phyloP scores from a whole-genome alignment of 768 basidiomycete genomes.

The Russula sp. region DNA sequence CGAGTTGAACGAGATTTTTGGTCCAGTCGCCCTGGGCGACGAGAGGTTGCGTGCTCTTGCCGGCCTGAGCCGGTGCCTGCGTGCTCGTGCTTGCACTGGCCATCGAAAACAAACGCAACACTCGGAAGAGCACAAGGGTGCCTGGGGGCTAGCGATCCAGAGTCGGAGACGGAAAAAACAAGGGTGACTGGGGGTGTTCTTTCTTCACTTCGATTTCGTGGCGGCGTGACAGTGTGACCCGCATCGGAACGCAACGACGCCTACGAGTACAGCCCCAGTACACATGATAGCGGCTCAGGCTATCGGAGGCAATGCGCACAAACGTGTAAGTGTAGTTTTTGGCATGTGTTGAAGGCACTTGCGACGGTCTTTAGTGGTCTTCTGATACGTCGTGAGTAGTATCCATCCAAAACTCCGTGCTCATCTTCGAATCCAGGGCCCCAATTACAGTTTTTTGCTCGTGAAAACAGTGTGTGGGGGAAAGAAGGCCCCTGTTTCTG shows the following conservation, averaged over 20 bases:
- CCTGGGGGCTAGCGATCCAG: conserved; percentile 10
- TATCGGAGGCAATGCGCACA: too few species aligned
- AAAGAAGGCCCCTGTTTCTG: too few species aligned
- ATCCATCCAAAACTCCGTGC: conserved; percentile 18
- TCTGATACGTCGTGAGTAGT: background rate
- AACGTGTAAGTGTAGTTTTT: too few species aligned
- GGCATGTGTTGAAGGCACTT: too few species aligned
- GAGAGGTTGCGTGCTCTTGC: conserved; percentile 29
- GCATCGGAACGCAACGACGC: too few species aligned
- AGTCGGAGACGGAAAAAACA: background rate
- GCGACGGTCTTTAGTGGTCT: background rate
- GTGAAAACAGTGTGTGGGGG: too few species aligned
- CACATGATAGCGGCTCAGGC: too few species aligned
- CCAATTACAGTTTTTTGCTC: too few species aligned
- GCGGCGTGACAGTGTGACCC: too few species aligned
- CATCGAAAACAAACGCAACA: conserved; percentile 12
- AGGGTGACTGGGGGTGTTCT: conserved; percentile 10
- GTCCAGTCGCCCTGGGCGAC: conserved; percentile 85
- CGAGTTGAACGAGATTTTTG: conserved; percentile 76
- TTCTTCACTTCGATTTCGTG: background rate
- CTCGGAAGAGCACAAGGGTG: conserved; percentile 13
- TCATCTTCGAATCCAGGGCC: background rate
- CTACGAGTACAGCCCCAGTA: too few species aligned
- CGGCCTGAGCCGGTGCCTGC: conserved; percentile 21
- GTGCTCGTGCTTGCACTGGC: conserved; percentile 20